phyloP scores from a whole-genome alignment of 2,329 filamentous ascomycete species.

The Apiospora kogelbergensis region DNA sequence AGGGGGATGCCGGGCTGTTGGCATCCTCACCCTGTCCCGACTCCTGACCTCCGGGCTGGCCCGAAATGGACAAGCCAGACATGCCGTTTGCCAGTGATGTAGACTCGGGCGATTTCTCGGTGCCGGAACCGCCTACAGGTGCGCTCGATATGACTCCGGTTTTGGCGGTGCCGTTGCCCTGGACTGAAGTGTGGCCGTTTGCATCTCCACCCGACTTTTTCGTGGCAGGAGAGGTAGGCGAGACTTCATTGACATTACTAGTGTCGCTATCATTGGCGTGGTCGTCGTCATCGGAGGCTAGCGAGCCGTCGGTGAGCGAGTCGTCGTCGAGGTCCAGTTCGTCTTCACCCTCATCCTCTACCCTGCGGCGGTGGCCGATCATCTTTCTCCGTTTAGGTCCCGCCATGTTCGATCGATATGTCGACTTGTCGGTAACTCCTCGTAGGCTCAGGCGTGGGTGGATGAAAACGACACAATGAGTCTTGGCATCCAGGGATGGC shows the following conservation, averaged over 20 bases:
- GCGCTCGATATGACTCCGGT: slow-evolving; percentile 22
- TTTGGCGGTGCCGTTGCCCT: slow-evolving; percentile 27
- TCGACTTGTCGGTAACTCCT: not conserved
- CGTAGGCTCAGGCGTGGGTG: not conserved
- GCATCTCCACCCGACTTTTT: slow-evolving; percentile 25
- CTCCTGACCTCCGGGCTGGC: slow-evolving; percentile 32
- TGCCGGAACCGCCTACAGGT: slow-evolving; percentile 26
- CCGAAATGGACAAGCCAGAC: slow-evolving; percentile 49
- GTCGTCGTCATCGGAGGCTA: slow-evolving; percentile 62
- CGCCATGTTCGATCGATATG: slow-evolving; percentile 40
- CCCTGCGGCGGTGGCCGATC: slow-evolving; percentile 66
- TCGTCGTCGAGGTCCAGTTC: slow-evolving; percentile 66
- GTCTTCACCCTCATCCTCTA: slow-evolving; percentile 71
- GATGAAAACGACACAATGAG: not conserved
- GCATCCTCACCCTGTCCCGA: slow-evolving; percentile 46
- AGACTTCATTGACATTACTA: slow-evolving; percentile 60
- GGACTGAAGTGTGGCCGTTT: slow-evolving; percentile 31
- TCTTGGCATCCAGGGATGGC: slow-evolving; percentile 15
- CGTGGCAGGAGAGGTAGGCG: slow-evolving; percentile 39
- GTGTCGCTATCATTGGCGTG: slow-evolving; percentile 61
- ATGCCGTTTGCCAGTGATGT: slow-evolving; percentile 34
- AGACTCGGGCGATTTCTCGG: slow-evolving; percentile 32
- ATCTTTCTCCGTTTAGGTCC: slow-evolving; percentile 60
- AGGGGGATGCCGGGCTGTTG: slow-evolving; percentile 31
- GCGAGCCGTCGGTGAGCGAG: slow-evolving; percentile 64